Base-by-base conservation (phyloP, 2,329 filamentous ascomycete genomes). In the Dothistroma pini region DNA sequence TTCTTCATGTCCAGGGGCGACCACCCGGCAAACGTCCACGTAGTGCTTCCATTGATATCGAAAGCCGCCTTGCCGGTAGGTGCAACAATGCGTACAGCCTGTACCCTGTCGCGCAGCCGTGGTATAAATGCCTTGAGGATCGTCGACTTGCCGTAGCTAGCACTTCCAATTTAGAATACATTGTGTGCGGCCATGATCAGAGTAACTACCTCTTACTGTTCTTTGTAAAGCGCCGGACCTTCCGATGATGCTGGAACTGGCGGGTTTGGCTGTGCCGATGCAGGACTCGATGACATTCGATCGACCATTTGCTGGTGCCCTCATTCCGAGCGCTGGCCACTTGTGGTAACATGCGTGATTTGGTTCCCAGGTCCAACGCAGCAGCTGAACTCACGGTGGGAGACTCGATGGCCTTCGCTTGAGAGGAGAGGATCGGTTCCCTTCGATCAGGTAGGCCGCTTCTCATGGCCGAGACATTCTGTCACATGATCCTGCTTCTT, bases 141-240 rank as follows among this genome's bases (percentile, higher is more conserved):
- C 0, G 82, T 82, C 0, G 81, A 83, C 68, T 86, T 86, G 1
- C 84, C 84, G 47, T 79, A 83, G 0, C 86, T 86, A 11, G 85
- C 86, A 0, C 83, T 84, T 4, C 86, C 86, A 0, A 85, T 88
- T 66, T 83, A 88, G 68, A 88, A 89, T 7, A 88, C 81, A 58
- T 88, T 88, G 1, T 68, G 63, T 0, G 84, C 81, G 19, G 83
- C 78, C 5, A 65, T 56, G 52, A 59, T 35, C 10, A 59, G 41
- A 38, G 65, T 59, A 2, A 65, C 61, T 12, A 67, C 63, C 19
- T 63, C 56, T 41, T 65, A 61, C 19, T 48, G 22, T 31, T 54
- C 49, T 34, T 57, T 25, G n/a, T 22, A 16, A 5, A 47, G 25
- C 1, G 49, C 11, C 12, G 54, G 56, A 9, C 51, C 41, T 2